A percentile compares a stretch with the other conserved stretches of the same genome.
Evolutionary conservation across 2,329 filamentous ascomycete genomes (phyloP).

Genomic region (Scolecobasidium constrictum): DNA sequence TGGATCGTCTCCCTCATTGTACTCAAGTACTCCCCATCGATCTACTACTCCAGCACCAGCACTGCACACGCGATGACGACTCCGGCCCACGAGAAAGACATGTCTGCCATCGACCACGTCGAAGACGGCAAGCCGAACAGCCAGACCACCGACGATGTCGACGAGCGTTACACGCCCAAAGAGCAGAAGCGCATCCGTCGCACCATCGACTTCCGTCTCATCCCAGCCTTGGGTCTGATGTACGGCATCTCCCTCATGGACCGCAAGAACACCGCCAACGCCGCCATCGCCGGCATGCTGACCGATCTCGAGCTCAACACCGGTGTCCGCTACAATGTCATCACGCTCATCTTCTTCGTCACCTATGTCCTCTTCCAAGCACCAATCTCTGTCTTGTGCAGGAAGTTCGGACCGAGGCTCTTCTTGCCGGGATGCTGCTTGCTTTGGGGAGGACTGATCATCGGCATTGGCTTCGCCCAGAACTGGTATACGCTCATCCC

Average conservation of each 20-base stretch:
- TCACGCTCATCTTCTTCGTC: slow-evolving; percentile 42
- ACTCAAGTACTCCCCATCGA: no score
- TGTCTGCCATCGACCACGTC: no score
- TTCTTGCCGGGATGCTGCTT: slow-evolving; percentile 24
- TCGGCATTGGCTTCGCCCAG: slow-evolving; percentile 30
- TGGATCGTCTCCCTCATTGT: no score
- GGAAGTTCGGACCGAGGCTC: slow-evolving; percentile 28
- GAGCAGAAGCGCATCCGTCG: background rate
- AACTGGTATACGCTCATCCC: slow-evolving; percentile 24
- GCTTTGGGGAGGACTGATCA: slow-evolving; percentile 34
- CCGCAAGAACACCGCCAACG: no score
- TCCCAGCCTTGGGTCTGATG: slow-evolving; percentile 3
- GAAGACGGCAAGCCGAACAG: no score
- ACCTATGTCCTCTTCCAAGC: slow-evolving; percentile 33
- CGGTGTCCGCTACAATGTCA: slow-evolving; percentile 36
- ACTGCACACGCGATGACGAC: no score
- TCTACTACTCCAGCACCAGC: no score
- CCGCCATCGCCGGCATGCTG: slow-evolving; percentile 5
- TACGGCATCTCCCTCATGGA: slow-evolving; percentile 4
- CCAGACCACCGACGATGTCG: no score
- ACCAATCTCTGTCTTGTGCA: slow-evolving; percentile 27
- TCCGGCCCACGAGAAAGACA: no score
- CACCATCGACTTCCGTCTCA: slow-evolving; percentile 2
- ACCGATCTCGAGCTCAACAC: slow-evolving; percentile 1
- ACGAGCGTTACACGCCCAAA: no score